Evolutionary conservation across 2,329 filamentous ascomycete genomes (phyloP).

Genomic region (Fragosphaeria purpurea): DNA sequence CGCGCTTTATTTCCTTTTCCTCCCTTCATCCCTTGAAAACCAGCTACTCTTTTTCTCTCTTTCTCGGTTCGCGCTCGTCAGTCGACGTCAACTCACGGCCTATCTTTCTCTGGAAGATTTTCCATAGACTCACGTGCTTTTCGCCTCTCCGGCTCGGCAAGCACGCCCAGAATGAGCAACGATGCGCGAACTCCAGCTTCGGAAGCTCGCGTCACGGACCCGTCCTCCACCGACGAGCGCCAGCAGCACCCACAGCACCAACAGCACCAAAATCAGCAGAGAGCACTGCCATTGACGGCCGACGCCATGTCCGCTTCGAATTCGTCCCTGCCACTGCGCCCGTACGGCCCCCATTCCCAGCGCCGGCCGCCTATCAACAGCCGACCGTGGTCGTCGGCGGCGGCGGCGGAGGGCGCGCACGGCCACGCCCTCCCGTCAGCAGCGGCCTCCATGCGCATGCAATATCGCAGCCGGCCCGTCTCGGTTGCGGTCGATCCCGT

Average conservation of each 20-base stretch:
- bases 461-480: constrained; percentile 52
- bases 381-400: neutral
- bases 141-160: neutral
- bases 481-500: constrained; percentile 84
- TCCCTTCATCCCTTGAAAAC: no score
- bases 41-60: neutral
- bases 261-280: neutral
- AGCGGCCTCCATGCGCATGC: constrained; percentile 34
- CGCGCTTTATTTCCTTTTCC: no score
- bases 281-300: constrained; percentile 7
- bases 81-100: no score
- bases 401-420: neutral
- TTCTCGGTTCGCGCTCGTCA: neutral
- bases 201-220: constrained; percentile 15
- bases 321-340: constrained; percentile 16
- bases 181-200: constrained; percentile 19
- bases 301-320: constrained; percentile 1
- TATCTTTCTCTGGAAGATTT: neutral
- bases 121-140: neutral
- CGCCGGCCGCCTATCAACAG: neutral
- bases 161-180: constrained; percentile 22
- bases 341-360: constrained; percentile 8
- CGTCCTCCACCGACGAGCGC: constrained; percentile 11
- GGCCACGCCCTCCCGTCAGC: neutral
- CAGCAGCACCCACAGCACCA: neutral